Conservation (phyloP, 129 eudicot species). For the Arctium lappa region DNA sequence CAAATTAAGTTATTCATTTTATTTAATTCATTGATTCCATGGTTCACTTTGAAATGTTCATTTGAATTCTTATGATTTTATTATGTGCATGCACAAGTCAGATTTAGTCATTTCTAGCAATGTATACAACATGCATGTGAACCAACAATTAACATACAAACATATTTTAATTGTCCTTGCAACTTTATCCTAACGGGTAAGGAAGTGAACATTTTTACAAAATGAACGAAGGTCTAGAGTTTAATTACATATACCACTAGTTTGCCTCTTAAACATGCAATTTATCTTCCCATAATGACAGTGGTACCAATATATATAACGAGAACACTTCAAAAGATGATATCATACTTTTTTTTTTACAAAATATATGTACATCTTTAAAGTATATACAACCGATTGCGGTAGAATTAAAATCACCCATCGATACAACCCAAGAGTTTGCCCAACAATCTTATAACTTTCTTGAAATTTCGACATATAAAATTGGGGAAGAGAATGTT, state of each 20-base stretch:
- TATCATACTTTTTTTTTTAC: neutral
- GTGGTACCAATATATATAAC: neutral
- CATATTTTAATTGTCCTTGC: neutral
- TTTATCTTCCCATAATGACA: too few relatives aligned
- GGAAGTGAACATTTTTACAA: too few relatives aligned
- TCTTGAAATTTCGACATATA: constrained; percentile 31
- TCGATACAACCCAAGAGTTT: constrained; percentile 56
- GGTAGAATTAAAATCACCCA: constrained; percentile 11
- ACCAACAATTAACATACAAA: too few relatives aligned
- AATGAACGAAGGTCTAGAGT: too few relatives aligned
- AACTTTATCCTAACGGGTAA: neutral
- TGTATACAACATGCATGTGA: neutral
- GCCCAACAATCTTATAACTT: constrained; percentile 37
- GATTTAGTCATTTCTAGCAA: too few relatives aligned
- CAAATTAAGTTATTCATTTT: neutral
- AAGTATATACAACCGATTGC: neutral
- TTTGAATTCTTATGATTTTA: neutral
- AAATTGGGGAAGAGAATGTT: constrained; percentile 25
- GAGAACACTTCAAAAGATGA: too few relatives aligned
- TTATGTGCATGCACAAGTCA: neutral
- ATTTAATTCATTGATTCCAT: too few relatives aligned
- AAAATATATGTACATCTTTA: neutral
- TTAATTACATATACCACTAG: too few relatives aligned
- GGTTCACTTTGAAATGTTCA: neutral
- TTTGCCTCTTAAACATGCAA: too few relatives aligned